Conservation (phyloP, 2,329 filamentous ascomycete species). For the Exophiala alcalophila region DNA sequence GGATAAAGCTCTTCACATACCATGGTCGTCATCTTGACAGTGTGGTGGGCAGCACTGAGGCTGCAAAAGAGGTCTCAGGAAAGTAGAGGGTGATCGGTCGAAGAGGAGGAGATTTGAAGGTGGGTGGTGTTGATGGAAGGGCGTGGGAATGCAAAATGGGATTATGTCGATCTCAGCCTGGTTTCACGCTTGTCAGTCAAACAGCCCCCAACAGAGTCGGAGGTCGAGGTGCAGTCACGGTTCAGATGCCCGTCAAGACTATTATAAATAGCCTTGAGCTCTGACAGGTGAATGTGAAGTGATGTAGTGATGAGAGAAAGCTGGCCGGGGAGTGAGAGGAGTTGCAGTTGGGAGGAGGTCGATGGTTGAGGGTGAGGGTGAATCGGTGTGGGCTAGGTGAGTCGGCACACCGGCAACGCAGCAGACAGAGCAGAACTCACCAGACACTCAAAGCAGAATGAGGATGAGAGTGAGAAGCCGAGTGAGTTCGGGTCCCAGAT, state of each 20-base stretch:
- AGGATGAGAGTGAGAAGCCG: conserved; percentile 5
- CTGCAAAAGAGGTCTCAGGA: conserved; percentile 9
- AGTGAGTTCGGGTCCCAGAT: conserved; percentile 9
- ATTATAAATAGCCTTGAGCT: neutral
- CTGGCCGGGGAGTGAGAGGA: neutral
- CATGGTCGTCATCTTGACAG: conserved; percentile 60
- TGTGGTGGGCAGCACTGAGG: conserved; percentile 16
- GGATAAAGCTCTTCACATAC: conserved; percentile 41
- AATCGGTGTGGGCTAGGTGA: conserved; percentile 17
- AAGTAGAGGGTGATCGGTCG: neutral
- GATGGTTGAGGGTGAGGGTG: conserved; percentile 6
- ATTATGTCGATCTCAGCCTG: conserved; percentile 26
- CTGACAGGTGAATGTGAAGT: neutral
- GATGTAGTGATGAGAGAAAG: neutral
- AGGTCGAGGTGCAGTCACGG: neutral
- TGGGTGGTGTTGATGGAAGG: conserved; percentile 9
- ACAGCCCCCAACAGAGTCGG: neutral
- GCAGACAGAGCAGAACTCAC: conserved; percentile 11
- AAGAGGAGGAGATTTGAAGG: conserved; percentile 4
- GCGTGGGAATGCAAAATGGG: conserved; percentile 7
- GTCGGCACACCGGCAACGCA: neutral
- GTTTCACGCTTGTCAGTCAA: conserved; percentile 23
- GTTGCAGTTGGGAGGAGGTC: neutral
- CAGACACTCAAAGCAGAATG: conserved; percentile 20
- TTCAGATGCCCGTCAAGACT: neutral